Evolutionary conservation across 345 rosid species (phyloP).

Genomic region (Brassica nigra): DNA sequence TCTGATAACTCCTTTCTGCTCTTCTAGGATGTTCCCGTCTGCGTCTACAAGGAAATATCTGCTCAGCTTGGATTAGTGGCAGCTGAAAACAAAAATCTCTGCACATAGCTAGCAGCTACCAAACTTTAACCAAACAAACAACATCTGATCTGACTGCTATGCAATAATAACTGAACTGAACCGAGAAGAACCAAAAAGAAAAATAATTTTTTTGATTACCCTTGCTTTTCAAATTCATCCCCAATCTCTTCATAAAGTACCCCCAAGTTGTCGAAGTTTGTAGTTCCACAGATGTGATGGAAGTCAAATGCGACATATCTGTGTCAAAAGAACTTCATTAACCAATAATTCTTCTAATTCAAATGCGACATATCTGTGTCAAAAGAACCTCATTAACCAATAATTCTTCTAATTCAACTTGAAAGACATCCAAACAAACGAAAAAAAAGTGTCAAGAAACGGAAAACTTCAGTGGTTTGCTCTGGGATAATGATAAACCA

Average conservation of each 20-base stretch:
- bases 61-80: slow-evolving; percentile 69
- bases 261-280: slow-evolving; percentile 74
- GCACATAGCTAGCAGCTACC: slow-evolving; percentile 40
- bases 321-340: slow-evolving; percentile 34
- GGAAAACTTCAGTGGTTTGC: not conserved
- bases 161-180: slow-evolving; percentile 14
- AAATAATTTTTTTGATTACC: slow-evolving; percentile 52
- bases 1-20: slow-evolving; percentile 89
- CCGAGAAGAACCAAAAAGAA: slow-evolving; percentile 6
- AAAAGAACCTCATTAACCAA: slow-evolving; percentile 18
- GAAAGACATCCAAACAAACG: not conserved
- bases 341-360: slow-evolving; percentile 5
- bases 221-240: slow-evolving; percentile 77
- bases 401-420: not conserved
- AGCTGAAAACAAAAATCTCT: slow-evolving; percentile 45
- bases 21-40: slow-evolving; percentile 66
- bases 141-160: slow-evolving; percentile 6
- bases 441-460: not conserved
- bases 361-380: slow-evolving; percentile 73
- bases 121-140: slow-evolving; percentile 13
- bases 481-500: not conserved
- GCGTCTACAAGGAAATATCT: slow-evolving; percentile 79
- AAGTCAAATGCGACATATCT: slow-evolving; percentile 88
- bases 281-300: slow-evolving; percentile 78
- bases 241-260: slow-evolving; percentile 74